phyloP scores from a whole-genome alignment of 2,329 filamentous ascomycete genomes.

The Verticillium tricorpus region DNA sequence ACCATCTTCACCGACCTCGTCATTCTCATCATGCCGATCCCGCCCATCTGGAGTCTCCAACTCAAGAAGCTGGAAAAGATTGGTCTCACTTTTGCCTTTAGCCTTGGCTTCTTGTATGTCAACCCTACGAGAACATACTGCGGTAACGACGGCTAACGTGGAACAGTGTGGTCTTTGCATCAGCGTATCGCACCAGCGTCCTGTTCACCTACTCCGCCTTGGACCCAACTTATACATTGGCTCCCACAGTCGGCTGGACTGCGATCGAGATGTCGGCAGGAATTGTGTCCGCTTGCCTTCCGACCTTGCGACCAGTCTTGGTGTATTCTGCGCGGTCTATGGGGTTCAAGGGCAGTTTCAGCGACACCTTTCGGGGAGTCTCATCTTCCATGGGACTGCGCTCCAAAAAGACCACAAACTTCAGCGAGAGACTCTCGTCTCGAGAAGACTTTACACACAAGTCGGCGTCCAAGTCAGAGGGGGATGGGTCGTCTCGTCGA shows the following conservation, averaged over 20 bases:
- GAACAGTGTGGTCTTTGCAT: constrained; percentile 39
- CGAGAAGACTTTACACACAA: constrained; percentile 4
- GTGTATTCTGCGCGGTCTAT: constrained; percentile 29
- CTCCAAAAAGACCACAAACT: constrained; percentile 16
- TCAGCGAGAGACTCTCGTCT: constrained; percentile 11
- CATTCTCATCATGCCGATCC: constrained; percentile 39
- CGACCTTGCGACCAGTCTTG: constrained; percentile 37
- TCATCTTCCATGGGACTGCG: constrained; percentile 16
- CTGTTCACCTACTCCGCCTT: constrained; percentile 35
- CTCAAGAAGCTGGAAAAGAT: constrained; percentile 35
- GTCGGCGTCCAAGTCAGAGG: constrained; percentile 5
- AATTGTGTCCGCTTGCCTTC: constrained; percentile 49
- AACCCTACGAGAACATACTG: accelerated
- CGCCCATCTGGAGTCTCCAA: constrained; percentile 40
- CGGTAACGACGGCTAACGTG: background rate
- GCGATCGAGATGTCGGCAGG: constrained; percentile 44
- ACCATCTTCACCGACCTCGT: constrained; percentile 42
- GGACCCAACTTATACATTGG: constrained; percentile 41
- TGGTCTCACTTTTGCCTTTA: constrained; percentile 37
- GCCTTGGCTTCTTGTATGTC: constrained; percentile 39
- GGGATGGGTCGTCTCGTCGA: constrained; percentile 25
- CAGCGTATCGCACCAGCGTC: constrained; percentile 40
- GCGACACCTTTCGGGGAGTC: constrained; percentile 22
- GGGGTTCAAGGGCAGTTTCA: constrained; percentile 30
- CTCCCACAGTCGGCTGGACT: constrained; percentile 41